Conservation (phyloP, 2,329 filamentous ascomycete species). For the Aspergillus versicolor region DNA sequence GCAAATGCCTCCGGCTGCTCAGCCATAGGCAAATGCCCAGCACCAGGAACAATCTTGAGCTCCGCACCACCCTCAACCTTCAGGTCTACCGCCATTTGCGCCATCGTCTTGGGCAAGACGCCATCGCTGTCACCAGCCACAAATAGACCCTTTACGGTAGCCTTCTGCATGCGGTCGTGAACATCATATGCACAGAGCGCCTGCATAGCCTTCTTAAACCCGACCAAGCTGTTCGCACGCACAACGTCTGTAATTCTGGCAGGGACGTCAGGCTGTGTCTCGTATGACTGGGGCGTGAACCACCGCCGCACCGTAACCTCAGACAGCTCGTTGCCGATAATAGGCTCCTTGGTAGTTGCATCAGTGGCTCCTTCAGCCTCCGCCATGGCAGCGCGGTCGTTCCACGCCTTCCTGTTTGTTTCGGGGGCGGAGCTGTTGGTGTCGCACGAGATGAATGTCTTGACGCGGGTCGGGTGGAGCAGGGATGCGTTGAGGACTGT, state of each 20-base stretch:
- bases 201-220: slow-evolving; percentile 80
- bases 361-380: slow-evolving; percentile 51
- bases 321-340: slow-evolving; percentile 65
- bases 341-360: slow-evolving; percentile 45
- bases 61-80: slow-evolving; percentile 58
- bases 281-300: slow-evolving; percentile 66
- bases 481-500: slow-evolving; percentile 74
- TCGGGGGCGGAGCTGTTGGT: slow-evolving; percentile 72
- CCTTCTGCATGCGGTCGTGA: slow-evolving; percentile 41
- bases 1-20: slow-evolving; percentile 71
- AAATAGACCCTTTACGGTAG: slow-evolving; percentile 54
- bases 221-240: slow-evolving; percentile 64
- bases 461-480: slow-evolving; percentile 59
- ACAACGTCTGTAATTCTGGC: slow-evolving; percentile 68
- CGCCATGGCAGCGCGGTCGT: slow-evolving; percentile 68
- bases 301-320: slow-evolving; percentile 71
- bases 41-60: slow-evolving; percentile 65
- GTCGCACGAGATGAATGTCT: slow-evolving; percentile 70
- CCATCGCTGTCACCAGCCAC: slow-evolving; percentile 73
- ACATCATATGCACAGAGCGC: slow-evolving; percentile 54
- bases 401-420: slow-evolving; percentile 77
- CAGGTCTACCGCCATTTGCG: slow-evolving; percentile 63
- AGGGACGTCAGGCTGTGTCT: slow-evolving; percentile 50
- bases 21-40: slow-evolving; percentile 82
- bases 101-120: slow-evolving; percentile 76